A percentile compares a stretch with the other conserved stretches of the same genome.
phyloP scores from a whole-genome alignment of 208 protist species.

The Herpetomonas muscarum region DNA sequence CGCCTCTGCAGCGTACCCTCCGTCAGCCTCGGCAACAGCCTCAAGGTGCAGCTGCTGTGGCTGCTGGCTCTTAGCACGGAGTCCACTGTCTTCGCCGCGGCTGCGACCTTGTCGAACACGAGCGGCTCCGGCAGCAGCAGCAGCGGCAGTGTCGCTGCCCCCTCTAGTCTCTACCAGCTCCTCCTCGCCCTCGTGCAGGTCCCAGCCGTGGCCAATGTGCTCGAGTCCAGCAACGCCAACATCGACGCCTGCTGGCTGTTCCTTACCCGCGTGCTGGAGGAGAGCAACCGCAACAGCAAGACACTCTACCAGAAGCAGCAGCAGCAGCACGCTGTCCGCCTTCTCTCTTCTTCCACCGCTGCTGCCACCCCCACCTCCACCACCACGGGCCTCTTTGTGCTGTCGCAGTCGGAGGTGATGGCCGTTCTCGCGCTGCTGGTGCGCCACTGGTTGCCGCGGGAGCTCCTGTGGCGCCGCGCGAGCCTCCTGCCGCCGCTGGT shows the following conservation, averaged over 20 bases:
- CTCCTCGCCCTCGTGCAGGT: not conserved
- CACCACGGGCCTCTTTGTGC: too few species aligned
- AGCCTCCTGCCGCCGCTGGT: constrained; percentile 47
- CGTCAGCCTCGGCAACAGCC: too few species aligned
- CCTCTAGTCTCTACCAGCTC: not conserved
- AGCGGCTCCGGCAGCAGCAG: too few species aligned
- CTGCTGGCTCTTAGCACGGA: too few species aligned
- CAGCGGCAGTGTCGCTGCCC: too few species aligned
- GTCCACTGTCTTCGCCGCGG: too few species aligned
- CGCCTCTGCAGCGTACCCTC: too few species aligned
- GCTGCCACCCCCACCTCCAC: too few species aligned
- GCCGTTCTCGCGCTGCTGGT: constrained; percentile 26
- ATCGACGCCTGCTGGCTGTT: constrained; percentile 12
- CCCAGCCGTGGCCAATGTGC: constrained; percentile 6
- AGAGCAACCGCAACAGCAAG: not conserved
- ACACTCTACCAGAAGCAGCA: too few species aligned
- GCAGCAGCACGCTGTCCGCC: not conserved
- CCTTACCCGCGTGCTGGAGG: not conserved
- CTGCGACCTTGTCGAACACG: too few species aligned
- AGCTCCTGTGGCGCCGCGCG: constrained; percentile 49
- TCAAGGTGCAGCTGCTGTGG: too few species aligned
- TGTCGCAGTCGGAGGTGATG: constrained; percentile 17
- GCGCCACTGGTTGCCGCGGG: constrained; percentile 22
- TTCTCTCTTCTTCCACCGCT: too few species aligned
- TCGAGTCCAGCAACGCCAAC: constrained; percentile 14